Base-by-base conservation (phyloP, 192 early-diverging fungal genomes). In the Linnemannia zychae region DNA sequence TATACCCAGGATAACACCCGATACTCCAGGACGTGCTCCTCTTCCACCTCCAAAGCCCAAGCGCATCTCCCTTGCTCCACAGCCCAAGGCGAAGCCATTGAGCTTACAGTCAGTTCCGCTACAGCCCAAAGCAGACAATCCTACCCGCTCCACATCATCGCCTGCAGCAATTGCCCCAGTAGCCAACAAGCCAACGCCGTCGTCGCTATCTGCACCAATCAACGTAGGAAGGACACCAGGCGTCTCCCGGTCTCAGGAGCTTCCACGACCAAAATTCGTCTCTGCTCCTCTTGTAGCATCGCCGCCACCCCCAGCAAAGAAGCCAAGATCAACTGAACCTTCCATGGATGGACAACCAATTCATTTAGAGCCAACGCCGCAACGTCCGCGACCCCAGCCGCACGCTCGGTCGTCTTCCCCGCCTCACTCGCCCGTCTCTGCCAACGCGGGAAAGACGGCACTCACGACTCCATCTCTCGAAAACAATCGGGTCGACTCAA, bases 21-120 rank as follows among this genome's bases (percentile, higher is more conserved):
- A 63, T 13, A 63, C 24, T 28, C 57, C 57, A 63, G 57, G 57
- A 63, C 57, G 57, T 63, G 57, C 57, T 31, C 57, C 57, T 5
- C 28, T 34, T 1, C 83, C 83, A 4, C 83, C 83, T 17, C 83
- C 83, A 28, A 85, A 85, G 37, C 83, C 83, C 24, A 85, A 85
- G 70, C 65, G 83, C 40, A 85, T 85, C 17, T 85, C 83, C 0
- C 77, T 76, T 17, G 69, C 77, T 28, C 83, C 83, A 33, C 77
- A 76, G 44, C 83, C 83, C 17, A 79, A 79, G 31, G 83, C 83
- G 37, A 85, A 85, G 69, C 83, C 83, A 33, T 75, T 72, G 70
- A 79, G 49, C 18, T 65, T 85, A 0, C 77, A 85, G 34, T 75
- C 83, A 1, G 31, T 53, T 4, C 77, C 83, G 1, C 24, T 85